Percentiles rank a stretch among this genome's conserved stretches.
Conservation (phyloP, 1,284 basidiomycete species). For the Sporisorium sorghi region DNA sequence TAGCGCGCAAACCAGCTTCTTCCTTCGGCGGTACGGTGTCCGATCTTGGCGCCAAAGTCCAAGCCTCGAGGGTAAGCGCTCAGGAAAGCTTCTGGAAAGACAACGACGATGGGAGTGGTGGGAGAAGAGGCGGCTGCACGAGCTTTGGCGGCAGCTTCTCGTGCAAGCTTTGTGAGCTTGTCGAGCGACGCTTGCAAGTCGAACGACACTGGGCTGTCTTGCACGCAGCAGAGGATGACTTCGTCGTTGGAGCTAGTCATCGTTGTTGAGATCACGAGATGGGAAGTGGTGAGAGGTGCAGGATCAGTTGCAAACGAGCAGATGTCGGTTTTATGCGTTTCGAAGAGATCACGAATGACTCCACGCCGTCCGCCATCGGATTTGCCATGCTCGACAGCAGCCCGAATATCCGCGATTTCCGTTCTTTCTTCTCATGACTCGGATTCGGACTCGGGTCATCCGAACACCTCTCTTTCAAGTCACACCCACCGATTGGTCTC, state of each 20-base stretch:
- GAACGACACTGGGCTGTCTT: conserved; percentile 50
- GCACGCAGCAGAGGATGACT: conserved; percentile 46
- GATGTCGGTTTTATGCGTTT: background rate
- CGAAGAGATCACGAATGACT: background rate
- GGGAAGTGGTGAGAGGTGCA: background rate
- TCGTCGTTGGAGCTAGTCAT: conserved; percentile 24
- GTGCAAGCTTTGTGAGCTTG: conserved; percentile 46
- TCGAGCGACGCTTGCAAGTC: conserved; percentile 42
- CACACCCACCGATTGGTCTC: too few species aligned
- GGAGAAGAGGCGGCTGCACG: conserved; percentile 18
- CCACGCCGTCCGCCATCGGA: background rate
- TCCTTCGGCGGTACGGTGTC: conserved; percentile 46
- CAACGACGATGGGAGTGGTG: conserved; percentile 71
- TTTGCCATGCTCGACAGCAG: background rate
- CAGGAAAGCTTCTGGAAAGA: conserved; percentile 79
- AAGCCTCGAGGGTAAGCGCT: conserved; percentile 69
- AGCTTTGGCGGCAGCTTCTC: conserved; percentile 39
- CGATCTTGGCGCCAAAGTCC: conserved; percentile 55
- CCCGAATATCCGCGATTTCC: background rate
- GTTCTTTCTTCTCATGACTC: background rate
- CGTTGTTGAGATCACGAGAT: background rate
- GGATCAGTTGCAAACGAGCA: background rate
- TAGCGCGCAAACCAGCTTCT: conserved; percentile 51
- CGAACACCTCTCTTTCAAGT: too few species aligned
- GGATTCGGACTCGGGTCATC: conserved; percentile 16